Percentiles rank a stretch among this genome's conserved stretches.
Conservation (phyloP, 2,329 filamentous ascomycete genomes). For the Paradendryphiella salina region DNA sequence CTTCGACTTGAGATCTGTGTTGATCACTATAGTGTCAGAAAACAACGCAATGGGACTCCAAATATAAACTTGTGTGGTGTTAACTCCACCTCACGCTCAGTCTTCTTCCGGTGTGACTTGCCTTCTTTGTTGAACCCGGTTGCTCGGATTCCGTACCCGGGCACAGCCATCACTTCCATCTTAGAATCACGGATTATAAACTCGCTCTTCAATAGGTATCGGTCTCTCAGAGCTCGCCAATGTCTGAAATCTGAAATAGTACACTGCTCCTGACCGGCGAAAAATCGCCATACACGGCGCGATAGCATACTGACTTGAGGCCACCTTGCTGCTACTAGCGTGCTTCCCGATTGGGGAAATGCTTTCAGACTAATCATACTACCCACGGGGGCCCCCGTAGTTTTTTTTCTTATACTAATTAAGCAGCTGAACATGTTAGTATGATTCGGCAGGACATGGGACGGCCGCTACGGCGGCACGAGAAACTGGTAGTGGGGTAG, state of each 20-base stretch:
- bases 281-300: not conserved
- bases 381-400: not conserved
- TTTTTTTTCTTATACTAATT: not conserved
- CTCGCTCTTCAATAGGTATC: not conserved
- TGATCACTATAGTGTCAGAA: not conserved
- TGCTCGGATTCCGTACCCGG: constrained; percentile 3
- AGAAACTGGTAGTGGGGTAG: constrained; percentile 14
- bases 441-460: constrained; percentile 1
- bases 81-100: no score
- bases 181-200: not conserved
- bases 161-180: not conserved
- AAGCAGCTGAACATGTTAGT: constrained; percentile 1
- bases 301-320: not conserved
- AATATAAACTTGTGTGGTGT: no score
- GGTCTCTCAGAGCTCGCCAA: not conserved
- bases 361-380: not conserved
- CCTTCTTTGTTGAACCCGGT: not conserved
- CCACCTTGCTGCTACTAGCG: not conserved
- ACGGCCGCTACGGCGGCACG: constrained; percentile 7
- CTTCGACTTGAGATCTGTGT: not conserved
- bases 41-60: no score
- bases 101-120: no score
- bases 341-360: constrained; percentile 5
- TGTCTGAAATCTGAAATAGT: not conserved
- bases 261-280: not conserved